phyloP scores from a whole-genome alignment of 345 rosid genomes.

The Citrus reticulata region DNA sequence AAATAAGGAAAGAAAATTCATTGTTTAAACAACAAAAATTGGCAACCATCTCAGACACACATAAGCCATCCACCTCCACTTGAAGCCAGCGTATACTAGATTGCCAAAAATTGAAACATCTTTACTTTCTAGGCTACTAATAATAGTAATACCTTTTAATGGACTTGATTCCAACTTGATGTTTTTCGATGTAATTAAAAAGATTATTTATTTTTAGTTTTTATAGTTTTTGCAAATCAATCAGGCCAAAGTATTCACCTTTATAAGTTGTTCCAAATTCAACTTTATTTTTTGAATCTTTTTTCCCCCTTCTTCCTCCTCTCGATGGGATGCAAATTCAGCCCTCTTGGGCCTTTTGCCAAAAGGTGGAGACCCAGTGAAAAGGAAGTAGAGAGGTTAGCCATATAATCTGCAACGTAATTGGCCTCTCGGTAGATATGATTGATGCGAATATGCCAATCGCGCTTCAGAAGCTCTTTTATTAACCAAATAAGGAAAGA shows the following conservation, averaged over 20 bases:
- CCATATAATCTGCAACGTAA: too few species aligned
- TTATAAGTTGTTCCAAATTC: background rate
- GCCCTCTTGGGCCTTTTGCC: background rate
- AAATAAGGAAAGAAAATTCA: too few species aligned
- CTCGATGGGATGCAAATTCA: background rate
- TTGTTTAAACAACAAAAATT: too few species aligned
- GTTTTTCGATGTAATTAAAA: background rate
- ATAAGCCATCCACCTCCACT: too few species aligned
- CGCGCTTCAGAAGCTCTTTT: too few species aligned
- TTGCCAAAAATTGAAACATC: background rate
- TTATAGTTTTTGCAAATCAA: background rate
- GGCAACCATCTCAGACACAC: too few species aligned
- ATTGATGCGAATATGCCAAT: too few species aligned
- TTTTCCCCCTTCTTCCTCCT: background rate
- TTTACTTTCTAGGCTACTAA: background rate
- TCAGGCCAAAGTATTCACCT: background rate
- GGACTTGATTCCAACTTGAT: background rate
- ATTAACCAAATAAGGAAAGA: too few species aligned
- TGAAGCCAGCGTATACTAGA: too few species aligned
- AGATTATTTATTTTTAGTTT: background rate
- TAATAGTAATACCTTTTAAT: background rate
- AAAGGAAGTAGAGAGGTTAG: too few species aligned
- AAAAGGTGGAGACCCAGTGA: background rate
- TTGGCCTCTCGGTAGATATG: too few species aligned
- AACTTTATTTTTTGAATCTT: background rate